A percentile compares a stretch with the other conserved stretches of the same genome.
Conservation (phyloP, 148 eudicot species). For the Heliosperma pusillum region DNA sequence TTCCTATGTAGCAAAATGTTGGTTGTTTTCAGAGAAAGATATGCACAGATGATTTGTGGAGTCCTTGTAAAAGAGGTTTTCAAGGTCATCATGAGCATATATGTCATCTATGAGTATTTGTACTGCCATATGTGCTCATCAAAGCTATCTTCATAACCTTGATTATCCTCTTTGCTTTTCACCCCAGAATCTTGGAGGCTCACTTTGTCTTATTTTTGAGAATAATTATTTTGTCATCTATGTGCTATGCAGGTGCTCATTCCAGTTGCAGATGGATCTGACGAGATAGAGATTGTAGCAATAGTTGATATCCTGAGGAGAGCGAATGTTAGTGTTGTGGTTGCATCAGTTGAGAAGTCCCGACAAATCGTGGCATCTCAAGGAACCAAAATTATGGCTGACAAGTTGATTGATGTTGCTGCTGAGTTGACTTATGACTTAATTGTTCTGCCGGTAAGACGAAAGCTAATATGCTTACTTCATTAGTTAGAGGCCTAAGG, state of each 20-base stretch:
- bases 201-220: background rate
- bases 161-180: background rate
- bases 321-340: slow-evolving; percentile 66
- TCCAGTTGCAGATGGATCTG: slow-evolving; percentile 83
- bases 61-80: background rate
- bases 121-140: background rate
- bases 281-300: slow-evolving; percentile 71
- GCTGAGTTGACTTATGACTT: slow-evolving; percentile 63
- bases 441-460: slow-evolving; percentile 85
- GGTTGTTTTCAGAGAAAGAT: background rate
- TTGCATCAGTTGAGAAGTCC: slow-evolving; percentile 82
- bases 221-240: background rate
- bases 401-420: slow-evolving; percentile 51
- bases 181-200: background rate
- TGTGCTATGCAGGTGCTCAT: slow-evolving; percentile 59
- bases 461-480: slow-evolving; percentile 1
- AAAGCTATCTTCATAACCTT: background rate
- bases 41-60: background rate
- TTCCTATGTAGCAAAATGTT: background rate
- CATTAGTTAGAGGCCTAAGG: too few relatives aligned
- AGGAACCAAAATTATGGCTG: slow-evolving; percentile 77
- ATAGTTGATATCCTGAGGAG: slow-evolving; percentile 72
- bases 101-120: background rate
- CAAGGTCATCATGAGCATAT: background rate
- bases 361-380: slow-evolving; percentile 51